A percentile compares a stretch with the other conserved stretches of the same genome.
phyloP scores from a whole-genome alignment of 768 basidiomycete species.

The Auriscalpium orientale region DNA sequence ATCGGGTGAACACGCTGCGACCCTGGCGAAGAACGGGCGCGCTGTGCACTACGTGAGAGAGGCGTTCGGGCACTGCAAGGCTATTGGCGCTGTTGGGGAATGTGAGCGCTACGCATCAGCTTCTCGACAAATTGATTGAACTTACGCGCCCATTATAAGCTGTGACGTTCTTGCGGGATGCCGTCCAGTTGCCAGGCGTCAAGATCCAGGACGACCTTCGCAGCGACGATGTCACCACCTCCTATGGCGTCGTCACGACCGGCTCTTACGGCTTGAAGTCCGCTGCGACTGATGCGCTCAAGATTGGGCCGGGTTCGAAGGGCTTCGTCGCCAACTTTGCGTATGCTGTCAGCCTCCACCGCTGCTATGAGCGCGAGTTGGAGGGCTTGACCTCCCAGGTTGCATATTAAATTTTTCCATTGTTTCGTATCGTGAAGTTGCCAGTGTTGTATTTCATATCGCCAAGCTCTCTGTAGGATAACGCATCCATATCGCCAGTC shows the following conservation, averaged over 20 bases:
- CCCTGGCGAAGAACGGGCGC: conserved; percentile 57
- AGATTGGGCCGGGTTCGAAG: conserved; percentile 37
- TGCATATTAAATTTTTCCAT: conserved; percentile 30
- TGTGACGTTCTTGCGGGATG: conserved; percentile 39
- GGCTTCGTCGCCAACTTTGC: conserved; percentile 55
- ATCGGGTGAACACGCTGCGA: conserved; percentile 55
- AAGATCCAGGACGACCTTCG: conserved; percentile 29
- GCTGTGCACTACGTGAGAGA: conserved; percentile 79
- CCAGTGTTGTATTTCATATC: neutral
- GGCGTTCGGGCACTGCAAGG: conserved; percentile 81
- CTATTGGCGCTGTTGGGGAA: conserved; percentile 71
- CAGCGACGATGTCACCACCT: conserved; percentile 36
- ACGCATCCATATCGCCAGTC: too few species aligned
- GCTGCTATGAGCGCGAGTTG: conserved; percentile 55
- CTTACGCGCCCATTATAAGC: conserved; percentile 25
- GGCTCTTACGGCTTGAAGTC: conserved; percentile 40
- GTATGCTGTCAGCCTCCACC: conserved; percentile 57
- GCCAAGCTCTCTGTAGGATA: too few species aligned
- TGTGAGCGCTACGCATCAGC: conserved; percentile 28
- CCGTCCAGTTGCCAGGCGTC: conserved; percentile 40
- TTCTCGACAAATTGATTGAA: neutral
- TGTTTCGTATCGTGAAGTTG: neutral
- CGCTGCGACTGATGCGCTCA: conserved; percentile 31
- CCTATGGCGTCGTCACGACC: conserved; percentile 58
- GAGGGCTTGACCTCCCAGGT: conserved; percentile 47